Evolutionary conservation across 2,329 filamentous ascomycete genomes (phyloP).

Genomic region (Hymenoscyphus occultus): DNA sequence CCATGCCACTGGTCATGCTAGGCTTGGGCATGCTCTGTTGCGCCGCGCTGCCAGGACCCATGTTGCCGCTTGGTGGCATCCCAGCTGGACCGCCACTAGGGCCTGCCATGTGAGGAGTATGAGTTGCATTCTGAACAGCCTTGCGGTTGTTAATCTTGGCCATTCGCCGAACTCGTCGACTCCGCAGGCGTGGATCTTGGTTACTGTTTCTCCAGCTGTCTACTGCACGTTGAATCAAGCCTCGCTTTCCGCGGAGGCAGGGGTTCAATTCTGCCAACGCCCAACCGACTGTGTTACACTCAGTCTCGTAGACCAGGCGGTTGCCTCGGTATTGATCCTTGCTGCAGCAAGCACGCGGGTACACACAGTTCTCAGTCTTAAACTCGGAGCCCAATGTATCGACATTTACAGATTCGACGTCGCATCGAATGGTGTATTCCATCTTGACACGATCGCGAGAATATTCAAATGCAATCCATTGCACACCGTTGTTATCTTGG

Average conservation of each 20-base stretch:
- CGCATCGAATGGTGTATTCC: slow-evolving; percentile 98
- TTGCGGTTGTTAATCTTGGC: slow-evolving; percentile 93
- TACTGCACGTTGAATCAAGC: slow-evolving; percentile 92
- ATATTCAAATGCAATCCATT: slow-evolving; percentile 99
- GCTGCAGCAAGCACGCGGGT: slow-evolving; percentile 87
- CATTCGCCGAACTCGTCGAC: slow-evolving; percentile 88
- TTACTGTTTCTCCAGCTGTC: slow-evolving; percentile 99
- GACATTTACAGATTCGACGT: slow-evolving; percentile 93
- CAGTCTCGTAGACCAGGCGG: slow-evolving; percentile 91
- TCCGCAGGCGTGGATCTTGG: slow-evolving; percentile 87
- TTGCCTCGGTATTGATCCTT: slow-evolving; percentile 98
- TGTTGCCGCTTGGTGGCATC: slow-evolving; percentile 60
- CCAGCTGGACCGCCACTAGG: slow-evolving; percentile 62
- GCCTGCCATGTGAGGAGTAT: slow-evolving; percentile 61
- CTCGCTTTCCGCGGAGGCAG: slow-evolving; percentile 85
- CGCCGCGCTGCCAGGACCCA: slow-evolving; percentile 52
- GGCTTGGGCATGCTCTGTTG: slow-evolving; percentile 59
- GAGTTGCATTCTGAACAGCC: slow-evolving; percentile 58
- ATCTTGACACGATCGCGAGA: slow-evolving; percentile 97
- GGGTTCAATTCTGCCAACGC: slow-evolving; percentile 91
- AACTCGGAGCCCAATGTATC: slow-evolving; percentile 83
- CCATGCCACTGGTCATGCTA: slow-evolving; percentile 63
- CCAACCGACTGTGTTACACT: slow-evolving; percentile 99
- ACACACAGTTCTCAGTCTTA: slow-evolving; percentile 98
- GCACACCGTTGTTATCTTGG: slow-evolving; percentile 93